A percentile compares a stretch with the other conserved stretches of the same genome.
Evolutionary conservation across 2,329 filamentous ascomycete species (phyloP).

Genomic region (Lachnellula willkommii): DNA sequence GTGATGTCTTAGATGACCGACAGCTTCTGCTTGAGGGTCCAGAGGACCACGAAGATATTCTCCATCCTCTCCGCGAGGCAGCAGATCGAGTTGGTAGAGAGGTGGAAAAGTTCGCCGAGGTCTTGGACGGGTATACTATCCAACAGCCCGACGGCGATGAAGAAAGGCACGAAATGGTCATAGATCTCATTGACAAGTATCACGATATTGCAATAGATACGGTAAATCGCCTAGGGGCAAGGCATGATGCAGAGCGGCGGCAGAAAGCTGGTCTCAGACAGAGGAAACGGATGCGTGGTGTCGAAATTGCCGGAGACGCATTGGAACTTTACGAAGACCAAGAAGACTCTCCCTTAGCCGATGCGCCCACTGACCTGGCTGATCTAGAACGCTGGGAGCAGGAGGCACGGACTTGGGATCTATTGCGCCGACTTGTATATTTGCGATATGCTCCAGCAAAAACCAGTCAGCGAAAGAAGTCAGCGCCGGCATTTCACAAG

Average conservation of each 20-base stretch:
- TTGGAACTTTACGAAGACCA: conserved; percentile 46
- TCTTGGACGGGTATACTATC: conserved; percentile 68
- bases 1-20: conserved; percentile 4
- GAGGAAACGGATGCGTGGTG: conserved; percentile 35
- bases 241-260: conserved; percentile 29
- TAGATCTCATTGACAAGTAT: conserved; percentile 63
- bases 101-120: conserved; percentile 80
- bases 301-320: conserved; percentile 26
- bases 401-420: conserved; percentile 87
- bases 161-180: conserved; percentile 60
- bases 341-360: conserved; percentile 29
- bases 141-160: conserved; percentile 41
- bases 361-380: conserved; percentile 34
- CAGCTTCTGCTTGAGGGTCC: conserved; percentile 28
- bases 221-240: conserved; percentile 39
- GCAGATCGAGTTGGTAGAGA: conserved; percentile 69
- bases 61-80: conserved; percentile 58
- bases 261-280: conserved; percentile 24
- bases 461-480: conserved; percentile 15
- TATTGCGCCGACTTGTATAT: conserved; percentile 61
- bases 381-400: conserved; percentile 65
- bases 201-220: conserved; percentile 49
- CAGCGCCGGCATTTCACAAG: conserved; percentile 35
- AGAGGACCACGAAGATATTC: conserved; percentile 41
- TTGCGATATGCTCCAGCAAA: conserved; percentile 50